These are phyloP conservation scores for Stenocarpella maydis DNA, from an alignment of 2,329 filamentous ascomycete species.

Conservation along the genomic window DNA sequence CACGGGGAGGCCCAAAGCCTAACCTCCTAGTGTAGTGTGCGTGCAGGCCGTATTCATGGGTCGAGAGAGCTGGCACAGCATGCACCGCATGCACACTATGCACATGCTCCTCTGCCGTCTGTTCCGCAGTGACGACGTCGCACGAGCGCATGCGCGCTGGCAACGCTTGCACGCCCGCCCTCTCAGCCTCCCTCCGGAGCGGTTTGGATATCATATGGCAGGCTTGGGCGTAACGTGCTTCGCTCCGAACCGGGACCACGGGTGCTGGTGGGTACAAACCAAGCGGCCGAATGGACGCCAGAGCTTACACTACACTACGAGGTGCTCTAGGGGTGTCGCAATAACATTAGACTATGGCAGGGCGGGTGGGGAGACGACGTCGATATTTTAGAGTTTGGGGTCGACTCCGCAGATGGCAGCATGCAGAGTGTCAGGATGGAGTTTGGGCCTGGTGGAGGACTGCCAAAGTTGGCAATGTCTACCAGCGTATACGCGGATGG, in stretches of 20 bases:
- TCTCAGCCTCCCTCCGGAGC: conserved; percentile 14
- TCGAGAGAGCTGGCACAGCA: conserved; percentile 12
- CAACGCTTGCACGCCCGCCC: not conserved
- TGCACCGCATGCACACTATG: not conserved
- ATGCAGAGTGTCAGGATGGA: conserved; percentile 3
- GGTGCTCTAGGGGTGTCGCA: conserved; percentile 20
- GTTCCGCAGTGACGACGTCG: conserved; percentile 20
- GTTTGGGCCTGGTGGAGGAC: conserved; percentile 3
- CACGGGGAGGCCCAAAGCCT: not conserved
- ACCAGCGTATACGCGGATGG: too few species aligned
- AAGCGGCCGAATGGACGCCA: conserved; percentile 8
- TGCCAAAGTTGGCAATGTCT: not conserved
- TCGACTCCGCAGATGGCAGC: conserved; percentile 16
- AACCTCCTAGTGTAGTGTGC: too few species aligned
- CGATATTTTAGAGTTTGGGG: conserved; percentile 22
- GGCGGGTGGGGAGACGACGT: conserved; percentile 17
- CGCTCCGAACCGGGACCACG: conserved; percentile 19
- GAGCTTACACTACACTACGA: conserved; percentile 15
- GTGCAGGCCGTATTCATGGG: not conserved
- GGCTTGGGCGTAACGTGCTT: conserved; percentile 8
- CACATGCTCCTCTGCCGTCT: conserved; percentile 14
- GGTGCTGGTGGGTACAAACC: conserved; percentile 18
- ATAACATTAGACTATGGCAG: conserved; percentile 19
- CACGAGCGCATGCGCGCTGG: conserved; percentile 25
- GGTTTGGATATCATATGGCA: not conserved